Base-by-base conservation (phyloP, 1,139 yeast species). In the Suhomyces maxii region DNA sequence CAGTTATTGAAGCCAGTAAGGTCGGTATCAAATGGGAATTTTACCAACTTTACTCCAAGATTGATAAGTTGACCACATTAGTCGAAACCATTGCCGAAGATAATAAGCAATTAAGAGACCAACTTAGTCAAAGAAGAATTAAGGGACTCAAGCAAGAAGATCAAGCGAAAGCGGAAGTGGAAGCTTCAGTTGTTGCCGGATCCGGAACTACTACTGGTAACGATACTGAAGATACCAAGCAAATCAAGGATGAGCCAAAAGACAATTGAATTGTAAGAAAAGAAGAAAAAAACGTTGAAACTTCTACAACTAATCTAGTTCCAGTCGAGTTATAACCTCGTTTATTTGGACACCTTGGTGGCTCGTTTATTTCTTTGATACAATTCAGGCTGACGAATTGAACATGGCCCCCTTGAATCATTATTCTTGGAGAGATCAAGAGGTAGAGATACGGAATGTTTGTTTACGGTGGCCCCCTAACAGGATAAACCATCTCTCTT, bases 21-120 rank as follows among this genome's bases (percentile, higher is more conserved):
- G 63, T 68, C 7, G 89, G 91, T 23, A 71, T 85, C 46, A 80
- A 82, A 40, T 83, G 90, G 89, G 88, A 85, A 58, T 67, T 76
- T 43, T 83, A 73, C 57, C 82, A 77, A 46, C 59, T 86, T 38
- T 77, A 81, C 60, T 64, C 68, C 39, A 77, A 78, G 55, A 60
- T 82, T 35, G 80, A 77, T 44, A 67, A 68, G 46, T 68, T 78
- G 57, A 72, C 77, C 8, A 52, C 49, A 1, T 60, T 79, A 42
- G 77, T 81, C 11, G 72, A 71, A 42, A 51, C 58, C 1, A 69
- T 80, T 10, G 64, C 77, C 9, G 61, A 62, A 11, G 82, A 80
- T 51, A 80, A 79, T 51, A 55, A 65, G 39, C 65, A 64, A 30
- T 60, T 77, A 41, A 67, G 63, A 28, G 31, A 28, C 11, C 11